phyloP scores from a whole-genome alignment of 768 basidiomycete species.

The Hypholoma sublateritium region DNA sequence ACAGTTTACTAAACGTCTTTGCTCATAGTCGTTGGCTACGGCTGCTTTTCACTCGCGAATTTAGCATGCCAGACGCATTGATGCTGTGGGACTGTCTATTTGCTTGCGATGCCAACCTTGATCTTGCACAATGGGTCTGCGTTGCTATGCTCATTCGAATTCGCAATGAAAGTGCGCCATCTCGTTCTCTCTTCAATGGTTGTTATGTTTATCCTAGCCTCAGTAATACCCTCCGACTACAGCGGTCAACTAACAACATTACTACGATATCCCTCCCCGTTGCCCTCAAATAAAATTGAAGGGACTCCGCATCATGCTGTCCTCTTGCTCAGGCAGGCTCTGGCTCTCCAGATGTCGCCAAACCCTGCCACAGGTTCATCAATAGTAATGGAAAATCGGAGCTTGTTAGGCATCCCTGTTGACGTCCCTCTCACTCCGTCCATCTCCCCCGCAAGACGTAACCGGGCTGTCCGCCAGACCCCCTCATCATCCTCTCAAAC shows the following conservation, averaged over 20 bases:
- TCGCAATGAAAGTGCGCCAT: constrained; percentile 74
- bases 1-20: constrained; percentile 7
- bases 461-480: constrained; percentile 14
- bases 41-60: constrained; percentile 90
- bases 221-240: constrained; percentile 88
- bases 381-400: constrained; percentile 79
- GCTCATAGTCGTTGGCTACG: constrained; percentile 83
- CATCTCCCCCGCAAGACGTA: constrained; percentile 16
- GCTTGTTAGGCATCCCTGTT: constrained; percentile 67
- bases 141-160: constrained; percentile 95
- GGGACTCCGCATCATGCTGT: constrained; percentile 54
- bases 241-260: constrained; percentile 80
- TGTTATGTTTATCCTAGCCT: constrained; percentile 15
- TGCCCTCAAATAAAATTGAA: constrained; percentile 30
- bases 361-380: constrained; percentile 76
- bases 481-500: constrained; percentile 17
- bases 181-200: constrained; percentile 10
- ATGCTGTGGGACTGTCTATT: constrained; percentile 96
- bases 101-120: constrained; percentile 78
- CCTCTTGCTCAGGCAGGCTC: constrained; percentile 82
- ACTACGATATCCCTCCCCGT: constrained; percentile 78
- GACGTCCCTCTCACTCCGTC: constrained; percentile 54
- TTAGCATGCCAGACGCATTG: constrained; percentile 78
- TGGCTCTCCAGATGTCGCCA: constrained; percentile 73
- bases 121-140: constrained; percentile 83